Base-by-base conservation (phyloP, 352 stramenopile species). In the Thalassiosira livingstoniorum region DNA sequence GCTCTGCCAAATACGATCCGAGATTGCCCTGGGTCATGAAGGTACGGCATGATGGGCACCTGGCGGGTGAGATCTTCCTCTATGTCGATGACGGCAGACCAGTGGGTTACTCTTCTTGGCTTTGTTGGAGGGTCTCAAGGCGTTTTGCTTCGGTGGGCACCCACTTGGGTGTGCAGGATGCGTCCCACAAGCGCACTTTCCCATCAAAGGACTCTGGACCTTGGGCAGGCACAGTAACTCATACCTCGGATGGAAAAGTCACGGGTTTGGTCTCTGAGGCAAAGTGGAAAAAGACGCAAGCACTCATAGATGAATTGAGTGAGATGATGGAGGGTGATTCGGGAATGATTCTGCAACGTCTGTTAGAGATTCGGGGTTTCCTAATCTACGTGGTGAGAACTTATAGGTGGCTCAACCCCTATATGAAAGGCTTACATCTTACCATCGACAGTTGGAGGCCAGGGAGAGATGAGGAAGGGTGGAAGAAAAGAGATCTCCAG, bases 371-470 rank as follows among this genome's bases (percentile, higher is more conserved):
- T n/a, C 2, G 72, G 42, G 83, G 83, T 1, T 89, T 85, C 65
- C 11, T 85, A 5, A 70, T 84, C 11, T 80, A 86, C 32, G 39
- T 87, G 2, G 29, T 25, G 7, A 60, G 47, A 39, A 83, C 82
- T 0, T 85, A 82, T 34, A 54, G 13, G 13, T 68, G 25, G 25
- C 55, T 85, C 37, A 54, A 53, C 4, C 83, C 83, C 0, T 87
- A 87, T 42, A 34, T 89, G 1, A 84, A 87, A 31, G 83, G 78
- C 27, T 25, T 89, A 25, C 69, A 87, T 47, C 42, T 86, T 0
- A 87, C 83, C 0, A 58, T 89, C 2, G 65, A 87, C 43, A 32
- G 39, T 0, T 89, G 83, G 83, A 53, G 83, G 37, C 2, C 13
- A 18, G 53, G 69, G 18, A 53, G 82, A 45, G 57, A 77, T 29